Evolutionary conservation across 2,329 filamentous ascomycete species (phyloP), one percentile per base, ranked within the genome.

Genomic region (Ophiostoma quercus): DNA sequence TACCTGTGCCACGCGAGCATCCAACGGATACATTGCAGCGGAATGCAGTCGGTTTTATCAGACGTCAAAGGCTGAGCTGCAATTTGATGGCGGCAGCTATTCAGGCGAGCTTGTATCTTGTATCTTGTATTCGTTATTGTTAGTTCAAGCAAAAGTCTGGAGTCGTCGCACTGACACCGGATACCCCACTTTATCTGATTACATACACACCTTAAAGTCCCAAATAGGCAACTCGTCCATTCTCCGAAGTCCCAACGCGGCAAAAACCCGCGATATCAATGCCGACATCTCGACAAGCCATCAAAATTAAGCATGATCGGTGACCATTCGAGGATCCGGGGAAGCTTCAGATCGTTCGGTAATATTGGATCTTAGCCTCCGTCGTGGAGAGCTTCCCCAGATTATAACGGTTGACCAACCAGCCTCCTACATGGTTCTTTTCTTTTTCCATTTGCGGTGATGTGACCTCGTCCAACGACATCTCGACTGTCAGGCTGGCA

Each of bases 11-110:
- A 14, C 7, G 51, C 51, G 51, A 57, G 22, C 22, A 25, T 57
- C 22, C 51, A 57, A 57, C 51, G 51, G 51, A 57, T 25, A 57
- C n/a, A 57, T 57, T 12, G 22, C 51, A 57, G 51, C 51, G 51
- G 51, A 11, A 57, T 57, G 51, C 51, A 12, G 3, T 57, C 51
- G 51, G 19, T 11, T 25, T n/a, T 12, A 57, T 57, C 9, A 57
- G 14, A 25, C 16, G 22, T 29, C 51, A 57, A 57, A 22, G n/a
- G n/a, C 34, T 8, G 34, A 8, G 5, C 34, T 34, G 34, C 34
- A 6, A 12, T 8, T 12, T 12, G 51, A 22, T n/a, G n/a, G 51
- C n/a, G n/a, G 51, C 51, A 57, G 51, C n/a, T 12, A 57, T 22
- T 22, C 51, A 57, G 51, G 51, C n/a, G 19, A 25, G 51, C 51